These are phyloP conservation scores for Lachnellula suecica DNA, from an alignment of 2,329 filamentous ascomycete species.

Conservation along the genomic window DNA sequence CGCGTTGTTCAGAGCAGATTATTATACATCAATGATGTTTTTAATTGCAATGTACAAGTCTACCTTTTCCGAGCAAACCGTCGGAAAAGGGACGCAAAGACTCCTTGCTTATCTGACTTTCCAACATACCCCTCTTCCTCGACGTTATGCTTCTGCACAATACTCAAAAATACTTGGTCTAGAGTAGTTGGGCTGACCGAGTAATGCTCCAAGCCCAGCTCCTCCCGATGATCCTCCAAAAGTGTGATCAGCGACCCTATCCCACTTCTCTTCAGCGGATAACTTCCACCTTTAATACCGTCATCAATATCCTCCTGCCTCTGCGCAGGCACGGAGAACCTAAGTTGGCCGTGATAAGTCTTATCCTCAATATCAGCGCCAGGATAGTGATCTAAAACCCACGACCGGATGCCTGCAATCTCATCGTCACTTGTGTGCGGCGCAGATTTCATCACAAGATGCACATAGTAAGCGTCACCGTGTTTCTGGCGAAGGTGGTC, in stretches of 20 bases:
- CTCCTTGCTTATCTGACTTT: neutral
- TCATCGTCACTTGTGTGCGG: constrained; percentile 70
- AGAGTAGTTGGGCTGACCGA: constrained; percentile 83
- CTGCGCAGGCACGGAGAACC: constrained; percentile 71
- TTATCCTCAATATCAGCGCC: constrained; percentile 69
- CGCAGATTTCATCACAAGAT: constrained; percentile 73
- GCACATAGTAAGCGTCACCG: constrained; percentile 77
- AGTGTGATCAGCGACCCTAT: constrained; percentile 70
- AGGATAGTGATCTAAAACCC: constrained; percentile 62
- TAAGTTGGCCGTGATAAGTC: constrained; percentile 81
- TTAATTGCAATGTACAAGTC: too few species aligned
- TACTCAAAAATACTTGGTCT: constrained; percentile 86
- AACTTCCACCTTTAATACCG: too few species aligned
- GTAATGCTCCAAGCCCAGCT: constrained; percentile 78
- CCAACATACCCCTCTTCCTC: constrained; percentile 63
- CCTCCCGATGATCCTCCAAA: constrained; percentile 68
- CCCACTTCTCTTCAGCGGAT: constrained; percentile 19
- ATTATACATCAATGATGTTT: too few species aligned
- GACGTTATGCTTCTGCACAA: constrained; percentile 78
- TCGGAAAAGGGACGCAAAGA: too few species aligned
- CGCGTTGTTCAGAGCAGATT: too few species aligned
- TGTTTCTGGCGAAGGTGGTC: constrained; percentile 71
- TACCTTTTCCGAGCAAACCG: too few species aligned
- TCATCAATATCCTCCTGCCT: too few species aligned
- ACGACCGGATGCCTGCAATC: constrained; percentile 63